Base-by-base conservation (phyloP, 2,329 filamentous ascomycete species). In the Diaporthe citriasiana region DNA sequence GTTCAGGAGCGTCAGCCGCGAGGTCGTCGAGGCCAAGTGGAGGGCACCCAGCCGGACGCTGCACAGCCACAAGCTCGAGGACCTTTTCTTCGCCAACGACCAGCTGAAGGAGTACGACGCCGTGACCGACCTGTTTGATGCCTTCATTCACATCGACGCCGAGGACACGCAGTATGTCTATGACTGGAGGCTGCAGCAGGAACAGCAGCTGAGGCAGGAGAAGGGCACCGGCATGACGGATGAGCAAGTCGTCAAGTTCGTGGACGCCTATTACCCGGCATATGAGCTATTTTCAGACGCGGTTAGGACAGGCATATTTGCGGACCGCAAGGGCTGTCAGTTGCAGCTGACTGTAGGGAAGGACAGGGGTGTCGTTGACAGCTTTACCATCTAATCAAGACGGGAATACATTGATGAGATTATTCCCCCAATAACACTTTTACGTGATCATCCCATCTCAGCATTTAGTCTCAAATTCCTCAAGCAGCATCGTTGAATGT, bases 171-270 rank as follows among this genome's bases (percentile, higher is more conserved):
- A 87, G 68, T 95, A 91, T 80, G 95, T 97, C 70, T 98, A 98
- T 79, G 89, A 89, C 75, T 98, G 95, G 95, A 90, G 95, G 19
- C 85, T 92, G 78, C 87, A 98, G 84, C 94, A 97, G 83, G 95
- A 98, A 83, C 88, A 89, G 63, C 89, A 89, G 74, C 86, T 98
- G 78, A 89, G 93, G 33, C 85, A 85, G 10, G 83, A 87, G 30
- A 93, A 89, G 77, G 94, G 93, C 12, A 88, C 87, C 0, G 95
- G 94, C 40, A 98, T 98, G 95, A 93, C 90, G 1, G 92, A 94
- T 77, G 92, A 94, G 72, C 89, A 96, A 81, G 94, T 98, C 56
- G 86, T 90, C 73, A 86, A 88, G 60, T 98, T 98, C 82, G 93
- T 91, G 40, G 88, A 91, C 76, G 89, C 86, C 1, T 91, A 94